These are phyloP conservation scores for Sistotremastrum niveocremeum DNA, from an alignment of 768 basidiomycete genomes.

Conservation along the genomic window DNA sequence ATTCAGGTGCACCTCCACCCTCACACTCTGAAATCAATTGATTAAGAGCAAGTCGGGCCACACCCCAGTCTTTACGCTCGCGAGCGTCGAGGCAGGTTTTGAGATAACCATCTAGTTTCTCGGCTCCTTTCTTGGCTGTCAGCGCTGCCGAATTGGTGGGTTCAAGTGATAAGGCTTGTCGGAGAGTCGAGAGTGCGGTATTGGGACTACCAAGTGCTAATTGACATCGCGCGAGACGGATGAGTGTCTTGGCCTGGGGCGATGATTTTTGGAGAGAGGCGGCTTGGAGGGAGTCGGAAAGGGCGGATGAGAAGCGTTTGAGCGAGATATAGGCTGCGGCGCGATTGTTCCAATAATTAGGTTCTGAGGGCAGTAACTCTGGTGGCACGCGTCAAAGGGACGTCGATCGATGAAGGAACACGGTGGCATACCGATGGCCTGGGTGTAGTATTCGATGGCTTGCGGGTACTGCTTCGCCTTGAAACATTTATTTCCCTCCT, in stretches of 20 bases:
- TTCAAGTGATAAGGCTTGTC: constrained; percentile 47
- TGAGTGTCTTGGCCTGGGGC: constrained; percentile 64
- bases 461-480: constrained; percentile 49
- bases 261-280: constrained; percentile 42
- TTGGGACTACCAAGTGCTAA: constrained; percentile 60
- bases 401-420: neutral
- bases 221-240: constrained; percentile 76
- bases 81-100: constrained; percentile 46
- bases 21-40: constrained; percentile 58
- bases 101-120: constrained; percentile 50
- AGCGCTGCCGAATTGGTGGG: constrained; percentile 44
- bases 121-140: constrained; percentile 48
- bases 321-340: constrained; percentile 77
- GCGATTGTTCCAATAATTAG: constrained; percentile 72
- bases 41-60: constrained; percentile 69
- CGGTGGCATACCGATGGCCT: constrained; percentile 47
- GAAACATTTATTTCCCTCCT: constrained; percentile 64
- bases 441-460: constrained; percentile 62
- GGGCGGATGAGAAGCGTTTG: constrained; percentile 61
- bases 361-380: constrained; percentile 53
- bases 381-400: neutral
- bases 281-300: constrained; percentile 71
- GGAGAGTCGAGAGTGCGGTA: constrained; percentile 53
- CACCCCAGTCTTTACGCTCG: constrained; percentile 54
- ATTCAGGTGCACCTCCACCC: constrained; percentile 67